phyloP scores from a whole-genome alignment of 2,329 filamentous ascomycete species.

The Pseudopithomyces chartarum region DNA sequence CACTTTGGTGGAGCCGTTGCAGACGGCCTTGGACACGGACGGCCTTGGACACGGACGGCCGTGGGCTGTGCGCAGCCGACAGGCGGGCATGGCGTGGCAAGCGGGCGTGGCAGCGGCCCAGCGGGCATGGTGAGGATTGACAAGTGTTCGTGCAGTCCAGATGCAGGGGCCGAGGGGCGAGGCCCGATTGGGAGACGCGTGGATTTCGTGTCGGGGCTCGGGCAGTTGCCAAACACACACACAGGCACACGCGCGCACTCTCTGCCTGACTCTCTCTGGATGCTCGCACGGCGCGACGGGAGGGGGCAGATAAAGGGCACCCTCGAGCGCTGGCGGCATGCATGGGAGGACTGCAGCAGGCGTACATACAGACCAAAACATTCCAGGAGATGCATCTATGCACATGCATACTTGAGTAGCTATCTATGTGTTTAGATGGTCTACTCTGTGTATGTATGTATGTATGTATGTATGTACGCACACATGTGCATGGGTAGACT shows the following conservation, averaged over 20 bases:
- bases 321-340: background rate
- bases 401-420: too few species aligned
- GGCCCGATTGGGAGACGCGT: slow-evolving; percentile 16
- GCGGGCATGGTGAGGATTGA: slow-evolving; percentile 28
- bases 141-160: slow-evolving; percentile 31
- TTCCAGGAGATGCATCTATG: too few species aligned
- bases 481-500: too few species aligned
- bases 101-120: too few species aligned
- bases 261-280: background rate
- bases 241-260: background rate
- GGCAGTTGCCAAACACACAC: background rate
- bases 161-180: slow-evolving; percentile 29
- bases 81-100: slow-evolving; percentile 17
- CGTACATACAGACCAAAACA: too few species aligned
- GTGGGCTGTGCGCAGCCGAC: slow-evolving; percentile 1
- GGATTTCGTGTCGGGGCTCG: slow-evolving; percentile 20
- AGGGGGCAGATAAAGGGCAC: background rate
- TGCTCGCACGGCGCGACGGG: background rate
- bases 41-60: background rate
- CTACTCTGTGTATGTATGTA: too few species aligned
- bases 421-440: too few species aligned
- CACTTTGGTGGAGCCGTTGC: slow-evolving; percentile 6
- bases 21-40: background rate
- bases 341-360: background rate
- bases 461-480: too few species aligned